These are phyloP conservation scores for Ophiostoma triangulosporum DNA, from an alignment of 2,329 filamentous ascomycete genomes.

Conservation along the genomic window DNA sequence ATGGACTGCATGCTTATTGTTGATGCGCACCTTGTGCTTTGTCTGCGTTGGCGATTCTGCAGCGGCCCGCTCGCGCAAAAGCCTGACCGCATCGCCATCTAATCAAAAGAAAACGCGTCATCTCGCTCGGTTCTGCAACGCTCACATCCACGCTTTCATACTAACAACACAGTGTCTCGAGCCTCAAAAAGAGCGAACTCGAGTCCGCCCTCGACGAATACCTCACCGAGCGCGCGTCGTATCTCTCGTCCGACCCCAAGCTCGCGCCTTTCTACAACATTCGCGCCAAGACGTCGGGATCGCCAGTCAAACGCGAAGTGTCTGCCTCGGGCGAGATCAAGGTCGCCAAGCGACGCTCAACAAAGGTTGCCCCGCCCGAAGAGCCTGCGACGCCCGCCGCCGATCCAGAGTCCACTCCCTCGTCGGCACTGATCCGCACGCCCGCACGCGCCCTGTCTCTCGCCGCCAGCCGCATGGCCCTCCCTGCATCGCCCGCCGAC, in stretches of 20 bases:
- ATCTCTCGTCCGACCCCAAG: constrained; percentile 47
- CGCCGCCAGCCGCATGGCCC: constrained; percentile 45
- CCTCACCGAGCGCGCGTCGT: constrained; percentile 53
- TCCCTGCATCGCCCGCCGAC: constrained; percentile 68
- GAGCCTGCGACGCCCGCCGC: background rate
- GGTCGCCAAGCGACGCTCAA: constrained; percentile 30
- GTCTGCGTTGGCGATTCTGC: background rate
- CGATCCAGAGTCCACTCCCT: constrained; percentile 12
- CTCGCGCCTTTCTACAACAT: constrained; percentile 66
- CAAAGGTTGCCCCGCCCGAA: constrained; percentile 23
- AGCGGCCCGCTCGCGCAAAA: background rate
- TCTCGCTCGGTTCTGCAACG: no score
- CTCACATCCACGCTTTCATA: background rate
- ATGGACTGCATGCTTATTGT: background rate
- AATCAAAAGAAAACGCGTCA: background rate
- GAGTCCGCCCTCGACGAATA: constrained; percentile 61
- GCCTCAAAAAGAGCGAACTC: constrained; percentile 66
- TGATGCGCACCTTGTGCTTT: background rate
- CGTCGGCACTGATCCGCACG: constrained; percentile 33
- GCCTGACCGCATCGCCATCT: background rate
- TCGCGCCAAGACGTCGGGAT: constrained; percentile 44
- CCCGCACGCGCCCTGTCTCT: constrained; percentile 39
- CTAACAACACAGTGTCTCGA: constrained; percentile 42
- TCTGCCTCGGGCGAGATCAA: constrained; percentile 26
- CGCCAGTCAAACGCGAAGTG: constrained; percentile 46